These are phyloP conservation scores for Lobosporangium transversale DNA, from an alignment of 192 early-diverging fungal genomes.

Conservation along the genomic window DNA sequence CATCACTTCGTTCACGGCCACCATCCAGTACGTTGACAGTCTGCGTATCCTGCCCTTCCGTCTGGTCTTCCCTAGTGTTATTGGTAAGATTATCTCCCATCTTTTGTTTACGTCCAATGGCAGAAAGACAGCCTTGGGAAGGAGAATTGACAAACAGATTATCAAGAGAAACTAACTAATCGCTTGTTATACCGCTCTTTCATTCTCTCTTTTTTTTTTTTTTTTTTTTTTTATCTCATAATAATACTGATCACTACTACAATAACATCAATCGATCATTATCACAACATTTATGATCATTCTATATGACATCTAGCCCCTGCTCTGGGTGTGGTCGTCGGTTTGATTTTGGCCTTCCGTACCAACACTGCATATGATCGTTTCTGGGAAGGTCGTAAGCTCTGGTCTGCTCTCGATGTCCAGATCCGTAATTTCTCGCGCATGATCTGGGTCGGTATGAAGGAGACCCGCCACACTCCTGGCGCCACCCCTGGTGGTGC, in stretches of 20 bases:
- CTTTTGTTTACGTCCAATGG: not conserved
- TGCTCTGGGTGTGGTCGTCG: slow-evolving; percentile 50
- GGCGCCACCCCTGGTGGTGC: not conserved
- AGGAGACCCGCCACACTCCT: slow-evolving; percentile 24
- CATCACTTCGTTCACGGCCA: slow-evolving; percentile 21
- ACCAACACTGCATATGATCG: slow-evolving; percentile 56
- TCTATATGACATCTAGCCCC: slow-evolving; percentile 15
- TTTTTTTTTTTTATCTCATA: not conserved
- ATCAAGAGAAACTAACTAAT: no score
- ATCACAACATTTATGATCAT: not conserved
- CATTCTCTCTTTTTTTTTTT: not conserved
- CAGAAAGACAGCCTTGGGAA: no score
- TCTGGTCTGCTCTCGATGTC: slow-evolving; percentile 48
- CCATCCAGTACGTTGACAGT: slow-evolving; percentile 10
- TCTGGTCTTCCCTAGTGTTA: slow-evolving; percentile 23
- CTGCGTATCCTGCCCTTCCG: not conserved
- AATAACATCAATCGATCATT: no score
- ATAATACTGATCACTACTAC: no score
- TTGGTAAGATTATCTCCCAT: slow-evolving; percentile 27
- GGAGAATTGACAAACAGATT: no score
- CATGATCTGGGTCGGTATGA: slow-evolving; percentile 54
- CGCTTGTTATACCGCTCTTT: not conserved
- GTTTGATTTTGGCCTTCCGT: slow-evolving; percentile 50
- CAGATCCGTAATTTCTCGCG: slow-evolving; percentile 54
- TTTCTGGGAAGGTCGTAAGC: slow-evolving; percentile 57